These are phyloP conservation scores for Lasiosphaeria ovina DNA, from an alignment of 495 filamentous ascomycete genomes.

Conservation along the genomic window DNA sequence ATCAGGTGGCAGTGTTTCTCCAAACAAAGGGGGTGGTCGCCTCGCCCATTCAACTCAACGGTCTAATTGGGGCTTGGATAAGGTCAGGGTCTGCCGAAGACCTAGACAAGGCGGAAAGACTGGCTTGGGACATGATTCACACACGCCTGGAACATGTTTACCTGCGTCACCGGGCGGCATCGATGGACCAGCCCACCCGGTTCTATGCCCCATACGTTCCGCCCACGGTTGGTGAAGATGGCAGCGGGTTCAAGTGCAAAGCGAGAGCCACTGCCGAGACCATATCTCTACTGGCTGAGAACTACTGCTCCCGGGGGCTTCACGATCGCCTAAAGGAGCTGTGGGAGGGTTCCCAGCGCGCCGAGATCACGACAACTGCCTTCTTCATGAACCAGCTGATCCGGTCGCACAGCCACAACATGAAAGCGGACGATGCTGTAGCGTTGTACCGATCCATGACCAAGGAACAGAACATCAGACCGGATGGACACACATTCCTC, in stretches of 20 bases:
- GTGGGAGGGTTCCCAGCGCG: slow-evolving; percentile 52
- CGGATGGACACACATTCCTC: slow-evolving; percentile 68
- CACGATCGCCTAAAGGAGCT: slow-evolving; percentile 56
- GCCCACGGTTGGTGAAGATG: slow-evolving; percentile 27
- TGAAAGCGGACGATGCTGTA: slow-evolving; percentile 50
- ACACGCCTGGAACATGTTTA: slow-evolving; percentile 59
- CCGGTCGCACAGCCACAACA: slow-evolving; percentile 56
- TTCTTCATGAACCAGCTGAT: slow-evolving; percentile 77
- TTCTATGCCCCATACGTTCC: slow-evolving; percentile 28
- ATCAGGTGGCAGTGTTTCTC: slow-evolving; percentile 65
- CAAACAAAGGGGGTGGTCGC: slow-evolving; percentile 61
- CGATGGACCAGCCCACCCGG: slow-evolving; percentile 8
- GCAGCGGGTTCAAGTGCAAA: slow-evolving; percentile 30
- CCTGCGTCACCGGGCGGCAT: slow-evolving; percentile 22
- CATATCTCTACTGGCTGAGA: slow-evolving; percentile 69
- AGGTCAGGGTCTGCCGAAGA: slow-evolving; percentile 54
- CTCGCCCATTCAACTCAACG: slow-evolving; percentile 70
- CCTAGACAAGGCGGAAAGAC: slow-evolving; percentile 60
- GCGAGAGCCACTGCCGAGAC: slow-evolving; percentile 67
- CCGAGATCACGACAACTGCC: slow-evolving; percentile 62
- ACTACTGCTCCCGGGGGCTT: slow-evolving; percentile 62
- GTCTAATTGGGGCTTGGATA: slow-evolving; percentile 71
- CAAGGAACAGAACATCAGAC: slow-evolving; percentile 41
- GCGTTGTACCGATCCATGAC: slow-evolving; percentile 51
- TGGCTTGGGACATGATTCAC: slow-evolving; percentile 77